phyloP scores from a whole-genome alignment of 805 yeast species.

The Saturnispora galanensis region DNA sequence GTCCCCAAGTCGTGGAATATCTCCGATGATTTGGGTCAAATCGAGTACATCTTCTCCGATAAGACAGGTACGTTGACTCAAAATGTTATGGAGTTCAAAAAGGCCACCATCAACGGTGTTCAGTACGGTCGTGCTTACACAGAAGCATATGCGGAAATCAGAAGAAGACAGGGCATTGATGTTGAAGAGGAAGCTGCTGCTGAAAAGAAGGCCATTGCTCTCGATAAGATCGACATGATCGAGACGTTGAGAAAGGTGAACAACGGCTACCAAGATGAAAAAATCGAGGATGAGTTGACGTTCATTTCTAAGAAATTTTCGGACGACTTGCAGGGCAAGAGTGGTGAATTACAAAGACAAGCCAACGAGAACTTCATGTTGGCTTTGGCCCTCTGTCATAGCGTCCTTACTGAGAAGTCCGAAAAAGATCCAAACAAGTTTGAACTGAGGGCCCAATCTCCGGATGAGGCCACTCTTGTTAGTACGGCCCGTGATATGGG shows the following conservation, averaged over 20 bases:
- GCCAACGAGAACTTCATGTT: slow-evolving; percentile 68
- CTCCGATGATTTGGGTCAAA: slow-evolving; percentile 79
- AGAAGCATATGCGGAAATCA: slow-evolving; percentile 70
- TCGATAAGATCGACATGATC: slow-evolving; percentile 54
- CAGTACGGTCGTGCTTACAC: slow-evolving; percentile 75
- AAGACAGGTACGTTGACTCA: slow-evolving; percentile 81
- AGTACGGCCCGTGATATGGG: slow-evolving; percentile 76
- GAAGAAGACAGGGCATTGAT: slow-evolving; percentile 70
- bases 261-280: slow-evolving; percentile 21
- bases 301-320: slow-evolving; percentile 61
- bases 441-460: slow-evolving; percentile 67
- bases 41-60: slow-evolving; percentile 76
- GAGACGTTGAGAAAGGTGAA: slow-evolving; percentile 30
- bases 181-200: slow-evolving; percentile 36
- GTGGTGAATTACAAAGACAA: slow-evolving; percentile 43
- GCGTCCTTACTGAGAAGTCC: slow-evolving; percentile 62
- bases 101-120: slow-evolving; percentile 64
- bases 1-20: slow-evolving; percentile 80
- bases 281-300: slow-evolving; percentile 50
- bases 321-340: slow-evolving; percentile 45
- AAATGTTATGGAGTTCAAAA: slow-evolving; percentile 78
- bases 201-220: slow-evolving; percentile 41
- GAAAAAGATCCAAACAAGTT: slow-evolving; percentile 47
- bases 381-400: slow-evolving; percentile 68
- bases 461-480: slow-evolving; percentile 81